A percentile compares a stretch with the other conserved stretches of the same genome.
phyloP scores from a whole-genome alignment of 2,329 filamentous ascomycete species.

The Aspergillus cejpii region DNA sequence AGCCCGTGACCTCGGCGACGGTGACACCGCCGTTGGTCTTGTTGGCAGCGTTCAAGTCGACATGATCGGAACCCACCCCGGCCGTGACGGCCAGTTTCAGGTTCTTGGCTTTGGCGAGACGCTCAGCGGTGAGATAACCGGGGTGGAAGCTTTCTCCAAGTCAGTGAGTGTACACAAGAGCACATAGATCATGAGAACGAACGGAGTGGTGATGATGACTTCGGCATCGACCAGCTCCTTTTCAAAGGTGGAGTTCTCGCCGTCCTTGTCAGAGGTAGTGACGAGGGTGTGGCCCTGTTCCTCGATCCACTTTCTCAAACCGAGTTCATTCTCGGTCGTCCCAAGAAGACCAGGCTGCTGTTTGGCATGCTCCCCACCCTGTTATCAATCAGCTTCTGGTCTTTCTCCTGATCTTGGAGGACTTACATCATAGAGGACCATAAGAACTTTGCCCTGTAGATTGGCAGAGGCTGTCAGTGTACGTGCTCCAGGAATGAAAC shows the following conservation, averaged over 20 bases:
- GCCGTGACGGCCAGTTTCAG: constrained; percentile 96
- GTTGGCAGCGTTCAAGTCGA: constrained; percentile 95
- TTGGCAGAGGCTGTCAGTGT: constrained; percentile 59
- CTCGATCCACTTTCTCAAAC: constrained; percentile 95
- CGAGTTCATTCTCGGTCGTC: constrained; percentile 97
- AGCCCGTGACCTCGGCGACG: constrained; percentile 94
- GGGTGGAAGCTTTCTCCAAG: constrained; percentile 99
- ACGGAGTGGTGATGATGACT: constrained; percentile 99
- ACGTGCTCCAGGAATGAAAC: constrained; percentile 48
- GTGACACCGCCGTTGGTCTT: constrained; percentile 96
- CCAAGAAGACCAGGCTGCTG: constrained; percentile 84
- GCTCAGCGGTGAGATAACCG: constrained; percentile 93
- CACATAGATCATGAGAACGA: no score
- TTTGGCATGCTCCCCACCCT: constrained; percentile 76
- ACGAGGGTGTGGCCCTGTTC: constrained; percentile 92
- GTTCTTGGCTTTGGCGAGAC: constrained; percentile 96
- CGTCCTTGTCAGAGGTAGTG: constrained; percentile 97
- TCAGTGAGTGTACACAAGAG: no score
- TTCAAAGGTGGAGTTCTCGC: constrained; percentile 86
- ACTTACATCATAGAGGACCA: constrained; percentile 85
- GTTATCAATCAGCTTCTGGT: constrained; percentile 9
- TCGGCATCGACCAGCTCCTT: constrained; percentile 94
- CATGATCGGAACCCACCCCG: constrained; percentile 96
- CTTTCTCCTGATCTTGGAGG: background rate
- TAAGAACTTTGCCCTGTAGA: constrained; percentile 88